A percentile compares a stretch with the other conserved stretches of the same genome.
These are phyloP conservation scores for Talaromyces wortmannii DNA, from an alignment of 495 filamentous ascomycete genomes.

Conservation along the genomic window DNA sequence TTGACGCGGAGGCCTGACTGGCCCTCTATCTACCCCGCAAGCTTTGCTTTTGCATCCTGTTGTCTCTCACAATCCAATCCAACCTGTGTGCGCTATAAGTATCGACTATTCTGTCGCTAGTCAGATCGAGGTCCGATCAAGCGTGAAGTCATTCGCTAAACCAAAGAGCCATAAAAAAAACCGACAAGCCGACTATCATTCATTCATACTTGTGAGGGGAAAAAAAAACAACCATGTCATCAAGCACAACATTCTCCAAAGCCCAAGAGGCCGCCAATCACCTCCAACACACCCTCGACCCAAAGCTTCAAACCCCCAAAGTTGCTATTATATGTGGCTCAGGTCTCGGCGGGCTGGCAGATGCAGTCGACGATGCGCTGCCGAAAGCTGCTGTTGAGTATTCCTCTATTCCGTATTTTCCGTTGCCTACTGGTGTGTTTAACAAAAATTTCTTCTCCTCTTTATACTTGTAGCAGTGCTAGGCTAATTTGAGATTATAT, in stretches of 20 bases:
- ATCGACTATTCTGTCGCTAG: no score
- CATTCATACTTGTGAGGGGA: no score
- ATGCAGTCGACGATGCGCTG: constrained; percentile 41
- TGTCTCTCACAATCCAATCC: no score
- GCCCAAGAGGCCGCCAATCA: constrained; percentile 32
- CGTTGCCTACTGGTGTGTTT: constrained; percentile 53
- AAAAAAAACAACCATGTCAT: background rate
- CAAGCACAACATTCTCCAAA: constrained; percentile 17
- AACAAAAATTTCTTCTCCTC: background rate
- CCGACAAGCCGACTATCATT: no score
- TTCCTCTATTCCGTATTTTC: constrained; percentile 58
- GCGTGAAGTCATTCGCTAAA: no score
- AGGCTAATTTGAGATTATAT: background rate
- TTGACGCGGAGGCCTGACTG: no score
- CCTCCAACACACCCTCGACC: constrained; percentile 33
- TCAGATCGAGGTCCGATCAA: no score
- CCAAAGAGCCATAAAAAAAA: no score
- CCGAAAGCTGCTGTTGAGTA: constrained; percentile 55
- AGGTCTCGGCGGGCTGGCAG: constrained; percentile 60
- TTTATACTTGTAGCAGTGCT: background rate
- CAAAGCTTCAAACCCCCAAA: constrained; percentile 40
- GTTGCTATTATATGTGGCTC: constrained; percentile 72
- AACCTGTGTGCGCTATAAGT: no score
- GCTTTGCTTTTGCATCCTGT: no score
- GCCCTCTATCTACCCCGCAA: no score